These are phyloP conservation scores for Lunularia cruciata DNA, from an alignment of 225 moss, liverwort and hornwort species.

Conservation along the genomic window DNA sequence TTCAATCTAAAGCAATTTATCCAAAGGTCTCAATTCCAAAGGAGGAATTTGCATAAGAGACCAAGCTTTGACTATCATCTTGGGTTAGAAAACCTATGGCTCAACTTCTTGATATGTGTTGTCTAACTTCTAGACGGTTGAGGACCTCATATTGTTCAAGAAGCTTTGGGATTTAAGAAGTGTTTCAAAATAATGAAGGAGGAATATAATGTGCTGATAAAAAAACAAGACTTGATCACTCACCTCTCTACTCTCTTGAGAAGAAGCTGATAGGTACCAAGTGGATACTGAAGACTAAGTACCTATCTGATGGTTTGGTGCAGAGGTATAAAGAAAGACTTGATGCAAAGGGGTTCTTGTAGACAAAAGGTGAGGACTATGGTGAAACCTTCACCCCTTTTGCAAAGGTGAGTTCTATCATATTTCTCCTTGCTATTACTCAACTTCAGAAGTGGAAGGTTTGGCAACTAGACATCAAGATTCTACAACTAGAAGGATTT, in stretches of 20 bases:
- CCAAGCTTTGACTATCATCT: too few species aligned
- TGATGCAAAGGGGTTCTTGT: neutral
- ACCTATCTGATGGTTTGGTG: neutral
- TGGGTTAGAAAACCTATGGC: too few species aligned
- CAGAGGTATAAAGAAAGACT: neutral
- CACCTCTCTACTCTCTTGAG: neutral
- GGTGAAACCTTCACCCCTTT: neutral
- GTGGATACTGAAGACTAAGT: neutral
- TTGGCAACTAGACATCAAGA: neutral
- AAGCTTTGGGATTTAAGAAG: too few species aligned
- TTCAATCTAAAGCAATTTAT: too few species aligned
- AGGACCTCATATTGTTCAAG: too few species aligned
- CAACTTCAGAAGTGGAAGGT: neutral
- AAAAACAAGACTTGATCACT: neutral
- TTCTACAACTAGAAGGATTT: neutral
- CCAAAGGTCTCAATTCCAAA: too few species aligned
- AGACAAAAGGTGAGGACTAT: neutral
- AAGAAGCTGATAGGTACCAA: neutral
- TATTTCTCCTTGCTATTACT: neutral
- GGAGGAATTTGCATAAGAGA: too few species aligned
- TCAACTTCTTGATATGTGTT: too few species aligned
- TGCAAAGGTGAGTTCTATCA: neutral
- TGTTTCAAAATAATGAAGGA: neutral
- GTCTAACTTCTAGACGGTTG: too few species aligned
- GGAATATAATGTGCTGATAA: neutral